Conservation (phyloP, 306 rosid species). For the Macrotyloma uniflorum region DNA sequence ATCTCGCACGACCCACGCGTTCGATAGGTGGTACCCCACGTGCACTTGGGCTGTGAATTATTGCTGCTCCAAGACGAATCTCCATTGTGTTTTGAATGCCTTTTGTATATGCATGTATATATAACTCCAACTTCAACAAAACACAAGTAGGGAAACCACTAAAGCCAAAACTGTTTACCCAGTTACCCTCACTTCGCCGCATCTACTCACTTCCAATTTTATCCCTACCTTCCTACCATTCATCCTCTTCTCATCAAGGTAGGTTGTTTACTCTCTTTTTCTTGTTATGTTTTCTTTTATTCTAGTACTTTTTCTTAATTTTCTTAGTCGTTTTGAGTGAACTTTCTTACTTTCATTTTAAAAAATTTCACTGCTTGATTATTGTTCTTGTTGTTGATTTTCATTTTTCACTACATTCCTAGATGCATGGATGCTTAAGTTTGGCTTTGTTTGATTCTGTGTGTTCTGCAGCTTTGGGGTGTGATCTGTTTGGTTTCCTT, state of each 20-base stretch:
- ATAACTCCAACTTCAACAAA: neutral
- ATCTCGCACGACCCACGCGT: neutral
- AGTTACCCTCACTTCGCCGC: slow-evolving; percentile 36
- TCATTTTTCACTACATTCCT: neutral
- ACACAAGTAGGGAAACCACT: neutral
- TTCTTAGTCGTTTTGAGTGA: neutral
- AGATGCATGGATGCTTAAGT: slow-evolving; percentile 36
- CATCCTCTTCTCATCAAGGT: slow-evolving; percentile 22
- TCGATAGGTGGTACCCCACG: neutral
- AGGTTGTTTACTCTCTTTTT: neutral
- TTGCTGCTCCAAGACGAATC: neutral
- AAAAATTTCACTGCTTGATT: slow-evolving; percentile 10
- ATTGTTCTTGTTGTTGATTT: slow-evolving; percentile 6
- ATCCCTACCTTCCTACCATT: neutral
- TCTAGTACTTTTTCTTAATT: slow-evolving; percentile 5
- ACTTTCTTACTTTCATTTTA: neutral
- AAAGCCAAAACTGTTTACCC: neutral
- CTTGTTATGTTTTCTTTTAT: neutral
- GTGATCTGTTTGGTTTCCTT: slow-evolving; percentile 7
- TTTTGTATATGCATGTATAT: neutral
- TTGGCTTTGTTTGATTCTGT: slow-evolving; percentile 15
- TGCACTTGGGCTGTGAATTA: neutral
- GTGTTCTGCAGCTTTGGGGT: slow-evolving; percentile 31
- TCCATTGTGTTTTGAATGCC: neutral
- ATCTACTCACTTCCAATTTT: slow-evolving; percentile 1